Percentiles rank a stretch among this genome's conserved stretches.
Evolutionary conservation across 306 rosid species (phyloP).

Genomic region (Gastrolobium bilobum): DNA sequence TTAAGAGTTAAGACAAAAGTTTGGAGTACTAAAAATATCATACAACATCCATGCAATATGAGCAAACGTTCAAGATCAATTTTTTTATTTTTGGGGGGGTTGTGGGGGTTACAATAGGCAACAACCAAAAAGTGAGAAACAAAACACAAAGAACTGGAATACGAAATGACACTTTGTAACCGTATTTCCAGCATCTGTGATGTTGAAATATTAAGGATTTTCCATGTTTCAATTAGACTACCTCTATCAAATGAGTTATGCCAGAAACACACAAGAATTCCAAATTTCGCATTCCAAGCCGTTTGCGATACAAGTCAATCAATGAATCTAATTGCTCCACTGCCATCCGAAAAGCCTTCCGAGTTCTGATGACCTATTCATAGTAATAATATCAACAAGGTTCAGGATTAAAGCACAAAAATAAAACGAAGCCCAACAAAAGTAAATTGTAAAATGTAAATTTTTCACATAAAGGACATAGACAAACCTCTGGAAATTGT

Average conservation of each 20-base stretch:
- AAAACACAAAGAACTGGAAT: slow-evolving; percentile 19
- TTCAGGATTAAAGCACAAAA: slow-evolving; percentile 20
- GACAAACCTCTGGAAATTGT: slow-evolving; percentile 79
- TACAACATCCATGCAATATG: slow-evolving; percentile 31
- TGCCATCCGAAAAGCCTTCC: slow-evolving; percentile 68
- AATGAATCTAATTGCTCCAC: slow-evolving; percentile 73
- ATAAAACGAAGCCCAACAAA: slow-evolving; percentile 30
- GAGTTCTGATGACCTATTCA: slow-evolving; percentile 71
- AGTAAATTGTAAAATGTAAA: slow-evolving; percentile 33
- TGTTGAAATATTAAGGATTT: slow-evolving; percentile 7
- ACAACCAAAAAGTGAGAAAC: not conserved
- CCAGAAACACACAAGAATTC: slow-evolving; percentile 87
- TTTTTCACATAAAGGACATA: slow-evolving; percentile 28
- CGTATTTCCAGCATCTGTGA: slow-evolving; percentile 34
- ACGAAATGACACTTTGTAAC: slow-evolving; percentile 19
- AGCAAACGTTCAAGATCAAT: slow-evolving; percentile 30
- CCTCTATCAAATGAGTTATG: slow-evolving; percentile 91
- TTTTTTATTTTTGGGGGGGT: not conserved
- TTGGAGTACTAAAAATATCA: slow-evolving; percentile 26
- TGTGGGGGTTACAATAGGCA: not conserved
- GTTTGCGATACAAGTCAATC: slow-evolving; percentile 76
- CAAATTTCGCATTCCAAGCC: slow-evolving; percentile 72
- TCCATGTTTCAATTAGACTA: slow-evolving; percentile 48
- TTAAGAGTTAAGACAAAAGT: slow-evolving; percentile 23
- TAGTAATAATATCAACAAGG: slow-evolving; percentile 37